Base-by-base conservation (phyloP, 305 asterid genomes). In the Coffea humblotiana region DNA sequence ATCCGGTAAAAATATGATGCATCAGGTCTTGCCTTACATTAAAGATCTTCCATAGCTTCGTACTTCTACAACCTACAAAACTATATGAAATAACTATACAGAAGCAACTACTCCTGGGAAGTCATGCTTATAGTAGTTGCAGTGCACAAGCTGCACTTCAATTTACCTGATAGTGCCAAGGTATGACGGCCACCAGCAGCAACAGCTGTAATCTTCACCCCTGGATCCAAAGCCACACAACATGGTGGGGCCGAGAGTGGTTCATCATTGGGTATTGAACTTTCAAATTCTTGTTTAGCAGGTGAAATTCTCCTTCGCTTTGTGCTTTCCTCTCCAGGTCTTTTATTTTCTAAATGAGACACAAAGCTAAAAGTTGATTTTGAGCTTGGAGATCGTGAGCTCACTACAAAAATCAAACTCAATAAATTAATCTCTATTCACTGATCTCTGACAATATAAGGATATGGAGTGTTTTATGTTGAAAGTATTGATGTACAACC, bases 121-220 rank as follows among this genome's bases (percentile, higher is more conserved):
- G 47, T 61, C 66, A 52, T 80, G 79, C 74, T 76, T 48, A 56
- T 72, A 5, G 67, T 40, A 81, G 71, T 72, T 75, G 74, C 79
- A 54, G 71, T 77, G 40, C 29, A 52, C 43, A 7, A 2, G 27
- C 37, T 35, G 35, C 58, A 71, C 67, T 52, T 49, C 60, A 79
- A 74, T 76, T 85, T 73, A 95, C 98, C 97, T 88, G 99, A 92
- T 83, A 92, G 85, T 70, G 92, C 97, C 66, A 95, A 84, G 75
- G 98, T 91, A 87, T 93, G 98, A 61, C 99, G 90, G 52, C 99
- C 96, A 78, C 99, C 99, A 80, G 99, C 98, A 82, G 97, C 96
- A 78, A 95, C 98, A 61, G 90, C 79, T 58, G 84, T 78, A 74
- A 93, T 88, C 87, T 92, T 91, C 49, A 95, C 90, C 76, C 97